Percentiles rank a stretch among this genome's conserved stretches.
Evolutionary conservation across 768 basidiomycete species (phyloP).

Genomic region (Tephrocybe sp.): DNA sequence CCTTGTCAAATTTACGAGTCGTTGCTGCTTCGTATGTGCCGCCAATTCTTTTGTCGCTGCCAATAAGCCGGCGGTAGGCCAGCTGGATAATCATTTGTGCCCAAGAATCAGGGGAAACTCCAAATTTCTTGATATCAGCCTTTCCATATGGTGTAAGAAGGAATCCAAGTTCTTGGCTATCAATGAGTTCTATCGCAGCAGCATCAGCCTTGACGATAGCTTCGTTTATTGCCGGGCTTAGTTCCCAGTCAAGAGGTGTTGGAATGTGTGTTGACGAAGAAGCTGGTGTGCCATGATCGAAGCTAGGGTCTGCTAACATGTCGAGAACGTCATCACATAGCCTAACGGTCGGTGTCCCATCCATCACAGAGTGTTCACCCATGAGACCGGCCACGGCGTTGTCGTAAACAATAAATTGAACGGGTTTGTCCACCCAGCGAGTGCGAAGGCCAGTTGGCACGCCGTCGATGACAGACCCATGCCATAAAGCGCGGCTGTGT

Average conservation of each 20-base stretch:
- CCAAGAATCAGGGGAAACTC: slow-evolving; percentile 94
- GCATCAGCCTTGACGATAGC: slow-evolving; percentile 58
- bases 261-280: slow-evolving; percentile 30
- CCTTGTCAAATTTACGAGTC: slow-evolving; percentile 84
- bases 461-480: slow-evolving; percentile 59
- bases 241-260: slow-evolving; percentile 59
- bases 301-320: slow-evolving; percentile 54
- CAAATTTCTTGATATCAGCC: slow-evolving; percentile 78
- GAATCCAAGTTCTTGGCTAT: slow-evolving; percentile 62
- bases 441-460: slow-evolving; percentile 60
- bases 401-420: slow-evolving; percentile 83
- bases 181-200: slow-evolving; percentile 55
- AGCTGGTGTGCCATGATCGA: slow-evolving; percentile 53
- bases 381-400: slow-evolving; percentile 80
- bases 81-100: slow-evolving; percentile 90
- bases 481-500: slow-evolving; percentile 76
- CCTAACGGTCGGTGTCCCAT: slow-evolving; percentile 79
- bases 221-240: slow-evolving; percentile 41
- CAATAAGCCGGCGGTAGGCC: slow-evolving; percentile 74
- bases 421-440: slow-evolving; percentile 89
- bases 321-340: slow-evolving; percentile 69
- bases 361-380: slow-evolving; percentile 93
- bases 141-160: slow-evolving; percentile 79
- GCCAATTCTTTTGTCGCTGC: slow-evolving; percentile 52
- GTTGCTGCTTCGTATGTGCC: slow-evolving; percentile 94